Evolutionary conservation across 345 rosid genomes (phyloP), one percentile per base, ranked within the genome.

Genomic region (Cardamine occulta): DNA sequence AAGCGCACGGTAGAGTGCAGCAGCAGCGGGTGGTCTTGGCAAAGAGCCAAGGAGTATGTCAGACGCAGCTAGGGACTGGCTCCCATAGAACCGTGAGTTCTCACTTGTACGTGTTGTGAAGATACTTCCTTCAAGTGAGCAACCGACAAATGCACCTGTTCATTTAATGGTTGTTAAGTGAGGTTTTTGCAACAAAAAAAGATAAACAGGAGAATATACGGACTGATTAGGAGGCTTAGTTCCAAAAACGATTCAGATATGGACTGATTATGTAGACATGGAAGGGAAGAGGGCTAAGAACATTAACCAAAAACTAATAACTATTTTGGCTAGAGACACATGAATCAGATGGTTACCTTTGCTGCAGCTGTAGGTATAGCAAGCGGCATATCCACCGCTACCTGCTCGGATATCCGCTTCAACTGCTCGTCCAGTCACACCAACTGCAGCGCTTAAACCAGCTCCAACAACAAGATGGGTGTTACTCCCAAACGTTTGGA

Each of bases 301-400:
- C 54, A 28, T 14, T 12, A 54, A 63, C 39, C 32, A 24, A 55
- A 63, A 23, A 28, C 67, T 63, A 39, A 51, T 48, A 45, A 19
- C 44, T 31, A 74, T 68, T 7, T 26, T 18, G 14, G 69, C 39
- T 59, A 8, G 48, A 40, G 31, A 45, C 12, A 56, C 53, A 42
- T 23, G 51, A 28, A 64, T 29, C 47, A 76, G 37, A 42, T 15
- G 51, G 42, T 32, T 85, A 95, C 99, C 98, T 95, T 95, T 95
- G 77, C 97, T 90, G 83, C 99, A 89, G 80, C 99, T 95, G 80
- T 95, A 95, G 5, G 99, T 90, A 75, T 95, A 95, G 78, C 97
- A 90, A 70, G 99, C 93, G 44, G 97, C 91, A 86, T 75, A 92
- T 78, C 99, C 98, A 68, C 96, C 93, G 66, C 87, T 91, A 62